Base-by-base conservation (phyloP, 805 yeast genomes). In the Kazachstania bromeliacearum region DNA sequence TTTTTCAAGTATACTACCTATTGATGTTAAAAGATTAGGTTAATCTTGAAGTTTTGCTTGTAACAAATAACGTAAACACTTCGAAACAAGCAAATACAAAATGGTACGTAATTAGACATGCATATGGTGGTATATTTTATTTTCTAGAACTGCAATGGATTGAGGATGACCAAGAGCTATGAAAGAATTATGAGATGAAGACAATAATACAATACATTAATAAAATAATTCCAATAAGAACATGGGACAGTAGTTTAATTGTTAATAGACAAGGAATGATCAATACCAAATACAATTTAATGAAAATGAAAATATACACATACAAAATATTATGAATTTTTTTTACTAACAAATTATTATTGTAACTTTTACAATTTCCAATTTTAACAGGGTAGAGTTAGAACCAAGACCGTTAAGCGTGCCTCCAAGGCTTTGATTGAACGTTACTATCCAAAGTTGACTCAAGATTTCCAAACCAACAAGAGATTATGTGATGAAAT, bases 371-470 rank as follows among this genome's bases (percentile, higher is more conserved):
- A 13, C 26, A 23, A 23, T 26, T 31, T 14, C 7, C 20, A 12
- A n/a, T 31, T 53, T 39, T 32, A 38, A 52, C 62, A 85, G 98
- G 98, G 98, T 81, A 92, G 97, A 73, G 98, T 94, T 80, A 88
- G 98, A 83, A 92, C 98, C 62, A 94, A 92, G 81, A 92, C 99
- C 74, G 97, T 92, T 73, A 92, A 92, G 85, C 85, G 97, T 77
- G 97, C 99, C 73, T 83, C 98, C 65, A 94, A 94, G 83, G 95
- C 88, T 69, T 78, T 94, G 73, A 92, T 92, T 68, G 99, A 92
- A 80, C 84, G 94, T 68, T 89, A 88, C 83, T 92, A 92, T 80
- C 99, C 99, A 71, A 92, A 94, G 78, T 85, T 92, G 73, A 89
- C 97, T 62, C 74, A 85, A 75, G 99, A 92, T 74, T 92, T 92